Percentiles rank a stretch among this genome's conserved stretches.
Evolutionary conservation across 257 asterid genomes (phyloP).

Genomic region (Ajuga chamaepitys): DNA sequence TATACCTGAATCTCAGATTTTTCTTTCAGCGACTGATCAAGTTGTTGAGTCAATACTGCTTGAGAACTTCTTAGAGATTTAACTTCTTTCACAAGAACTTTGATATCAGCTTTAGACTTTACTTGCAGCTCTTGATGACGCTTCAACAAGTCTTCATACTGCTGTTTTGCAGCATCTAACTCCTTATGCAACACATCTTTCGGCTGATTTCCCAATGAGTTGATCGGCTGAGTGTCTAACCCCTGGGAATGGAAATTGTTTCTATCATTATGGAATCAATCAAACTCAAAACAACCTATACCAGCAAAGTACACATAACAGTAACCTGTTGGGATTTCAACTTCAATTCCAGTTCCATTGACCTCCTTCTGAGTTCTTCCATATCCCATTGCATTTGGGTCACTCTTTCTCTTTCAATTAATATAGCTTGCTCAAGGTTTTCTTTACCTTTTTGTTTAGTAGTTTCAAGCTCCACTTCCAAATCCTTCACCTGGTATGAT

Average conservation of each 20-base stretch:
- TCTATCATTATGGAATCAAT: constrained; percentile 5
- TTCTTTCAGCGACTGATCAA: constrained; percentile 43
- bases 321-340: constrained; percentile 67
- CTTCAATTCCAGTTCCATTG: constrained; percentile 82
- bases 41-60: constrained; percentile 57
- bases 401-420: constrained; percentile 83
- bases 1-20: constrained; percentile 67
- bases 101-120: constrained; percentile 78
- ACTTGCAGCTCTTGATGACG: constrained; percentile 66
- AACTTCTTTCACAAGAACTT: constrained; percentile 87
- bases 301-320: constrained; percentile 15
- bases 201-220: constrained; percentile 29
- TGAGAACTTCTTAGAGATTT: constrained; percentile 80
- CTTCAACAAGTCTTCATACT: constrained; percentile 56
- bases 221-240: constrained; percentile 23
- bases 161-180: constrained; percentile 49
- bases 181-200: constrained; percentile 43
- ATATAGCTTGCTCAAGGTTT: constrained; percentile 83
- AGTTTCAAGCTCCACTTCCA: constrained; percentile 93
- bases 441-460: constrained; percentile 81
- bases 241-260: constrained; percentile 37
- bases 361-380: constrained; percentile 84
- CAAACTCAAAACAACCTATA: constrained; percentile 5
- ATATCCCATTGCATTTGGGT: constrained; percentile 99
- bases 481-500: constrained; percentile 75